Percentiles rank a stretch among this genome's conserved stretches.
Evolutionary conservation across 179 eudicot species (phyloP).

Genomic region (Camellia oleifera): DNA sequence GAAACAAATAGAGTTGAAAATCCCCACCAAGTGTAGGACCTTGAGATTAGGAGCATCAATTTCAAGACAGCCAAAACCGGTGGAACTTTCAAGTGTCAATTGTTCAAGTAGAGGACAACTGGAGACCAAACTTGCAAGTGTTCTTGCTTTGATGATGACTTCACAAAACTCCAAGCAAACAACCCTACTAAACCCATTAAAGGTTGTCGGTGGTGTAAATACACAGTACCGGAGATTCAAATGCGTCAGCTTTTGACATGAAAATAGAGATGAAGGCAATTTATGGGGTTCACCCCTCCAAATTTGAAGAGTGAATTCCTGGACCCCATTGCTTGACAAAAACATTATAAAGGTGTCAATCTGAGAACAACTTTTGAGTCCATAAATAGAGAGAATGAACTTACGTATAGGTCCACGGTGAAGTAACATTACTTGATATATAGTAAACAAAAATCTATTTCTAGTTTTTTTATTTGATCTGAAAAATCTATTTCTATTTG

Average conservation of each 20-base stretch:
- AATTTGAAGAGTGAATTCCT: conserved; percentile 38
- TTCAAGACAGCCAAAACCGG: neutral
- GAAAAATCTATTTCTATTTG: too few relatives aligned
- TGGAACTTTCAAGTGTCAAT: neutral
- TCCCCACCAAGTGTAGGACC: neutral
- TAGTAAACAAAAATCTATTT: neutral
- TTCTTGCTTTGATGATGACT: neutral
- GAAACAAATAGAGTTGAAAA: neutral
- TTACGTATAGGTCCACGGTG: conserved; percentile 17
- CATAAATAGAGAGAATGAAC: conserved; percentile 34
- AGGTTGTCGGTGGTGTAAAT: conserved; percentile 23
- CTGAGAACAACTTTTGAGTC: conserved; percentile 13
- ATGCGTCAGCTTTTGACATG: conserved; percentile 27
- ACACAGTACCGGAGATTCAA: conserved; percentile 38
- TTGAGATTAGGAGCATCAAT: conserved; percentile 16
- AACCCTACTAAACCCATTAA: conserved; percentile 29
- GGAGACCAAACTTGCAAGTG: neutral
- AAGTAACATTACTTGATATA: neutral
- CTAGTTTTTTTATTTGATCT: too few relatives aligned
- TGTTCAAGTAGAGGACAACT: conserved; percentile 16
- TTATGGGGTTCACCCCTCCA: conserved; percentile 32
- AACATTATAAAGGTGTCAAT: conserved; percentile 18
- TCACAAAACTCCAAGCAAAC: conserved; percentile 1
- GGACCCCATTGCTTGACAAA: conserved; percentile 29
- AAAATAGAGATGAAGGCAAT: conserved; percentile 1